Evolutionary conservation across 495 filamentous ascomycete genomes (phyloP), one percentile per base, ranked within the genome.

Genomic region (Neurospora tetrasperma): DNA sequence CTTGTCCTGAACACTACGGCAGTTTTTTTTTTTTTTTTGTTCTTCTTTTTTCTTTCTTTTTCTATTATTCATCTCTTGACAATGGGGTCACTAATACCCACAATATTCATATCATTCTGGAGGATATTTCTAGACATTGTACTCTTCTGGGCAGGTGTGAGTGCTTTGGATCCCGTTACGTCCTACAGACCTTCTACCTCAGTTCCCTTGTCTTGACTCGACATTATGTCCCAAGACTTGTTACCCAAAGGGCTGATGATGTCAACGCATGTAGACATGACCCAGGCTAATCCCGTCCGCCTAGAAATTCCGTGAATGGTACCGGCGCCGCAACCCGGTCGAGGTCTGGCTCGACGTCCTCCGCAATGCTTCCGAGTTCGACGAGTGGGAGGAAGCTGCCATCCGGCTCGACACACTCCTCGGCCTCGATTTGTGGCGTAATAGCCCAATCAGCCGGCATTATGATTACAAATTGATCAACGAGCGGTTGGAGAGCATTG

Each of bases 391-490:
- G 80, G 88, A 89, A 69, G 89, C 90, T 3, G 93, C 94, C 2
- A 87, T 90, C 71, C 89, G 92, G 74, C 86, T 98, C 27, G 94
- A 98, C 78, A 89, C 90, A 78, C 80, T 91, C 14, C 83, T 94
- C 3, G 90, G 90, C 39, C 89, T 92, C 78, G 92, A 97, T 83
- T 80, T 95, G 72, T 98, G 94, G 94, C 92, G 84, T 69, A 90
- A 94, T 73, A 93, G 95, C 78, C 89, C 91, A 0, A 89, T 90
- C 14, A 94, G 90, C 77, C 89, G 89, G 75, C 87, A 92, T 78
- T 98, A 98, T 82, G 94, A 97, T 82, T 97, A 94, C 84, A 86
- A 88, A 66, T 90, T 98, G 68, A 97, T 98, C 75, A 85, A 91
- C 78, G 88, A 92, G 72, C 89, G 94, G 46, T 82, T 94, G 39